Evolutionary conservation across 1,284 basidiomycete genomes (phyloP).

Genomic region (Thelephora terrestris): DNA sequence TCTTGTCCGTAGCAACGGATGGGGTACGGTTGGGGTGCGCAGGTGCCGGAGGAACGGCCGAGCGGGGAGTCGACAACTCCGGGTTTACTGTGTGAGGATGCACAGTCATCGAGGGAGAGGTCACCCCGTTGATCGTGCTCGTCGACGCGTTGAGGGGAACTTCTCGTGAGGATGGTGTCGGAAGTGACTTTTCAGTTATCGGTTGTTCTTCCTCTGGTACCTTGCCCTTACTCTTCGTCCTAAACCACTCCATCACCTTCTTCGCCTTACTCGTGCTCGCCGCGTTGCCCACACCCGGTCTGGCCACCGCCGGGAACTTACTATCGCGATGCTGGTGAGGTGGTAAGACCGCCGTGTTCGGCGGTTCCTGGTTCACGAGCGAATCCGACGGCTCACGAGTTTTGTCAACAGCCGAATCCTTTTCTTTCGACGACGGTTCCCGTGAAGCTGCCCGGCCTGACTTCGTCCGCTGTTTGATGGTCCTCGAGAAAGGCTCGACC

Average conservation of each 20-base stretch:
- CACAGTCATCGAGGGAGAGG: conserved; percentile 9
- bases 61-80: not conserved
- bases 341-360: conserved; percentile 11
- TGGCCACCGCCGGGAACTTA: not conserved
- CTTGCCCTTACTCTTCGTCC: conserved; percentile 51
- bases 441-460: conserved; percentile 18
- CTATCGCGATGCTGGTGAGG: not conserved
- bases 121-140: conserved; percentile 6
- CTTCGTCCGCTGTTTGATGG: conserved; percentile 41
- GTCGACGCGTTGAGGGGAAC: not conserved
- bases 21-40: conserved; percentile 32
- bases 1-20: conserved; percentile 31
- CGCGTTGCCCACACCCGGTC: conserved; percentile 10
- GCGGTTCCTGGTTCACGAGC: conserved; percentile 14
- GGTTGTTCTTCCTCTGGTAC: conserved; percentile 22
- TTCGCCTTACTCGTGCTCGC: conserved; percentile 66
- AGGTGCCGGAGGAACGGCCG: not conserved
- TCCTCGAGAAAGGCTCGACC: conserved; percentile 63
- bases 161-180: not conserved
- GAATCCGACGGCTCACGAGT: conserved; percentile 8
- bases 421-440: conserved; percentile 29
- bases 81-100: conserved; percentile 1
- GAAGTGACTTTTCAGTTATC: conserved; percentile 18
- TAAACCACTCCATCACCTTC: conserved; percentile 78
- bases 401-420: conserved; percentile 19